Conservation (phyloP, 345 rosid species). For the Hibiscus syriacus region DNA sequence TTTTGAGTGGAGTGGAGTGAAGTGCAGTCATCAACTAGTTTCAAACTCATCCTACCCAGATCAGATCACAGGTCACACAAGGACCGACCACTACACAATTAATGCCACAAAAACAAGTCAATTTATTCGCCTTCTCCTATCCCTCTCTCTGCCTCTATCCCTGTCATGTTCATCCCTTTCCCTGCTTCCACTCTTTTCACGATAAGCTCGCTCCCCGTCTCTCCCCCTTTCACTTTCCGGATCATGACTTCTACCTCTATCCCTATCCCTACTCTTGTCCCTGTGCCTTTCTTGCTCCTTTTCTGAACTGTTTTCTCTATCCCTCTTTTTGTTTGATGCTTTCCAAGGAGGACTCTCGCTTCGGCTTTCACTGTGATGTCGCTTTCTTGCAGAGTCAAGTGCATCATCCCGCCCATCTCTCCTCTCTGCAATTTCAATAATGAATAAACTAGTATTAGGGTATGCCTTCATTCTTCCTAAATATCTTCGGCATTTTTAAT, state of each 20-base stretch:
- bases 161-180: conserved; percentile 62
- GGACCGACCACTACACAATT: background rate
- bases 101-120: conserved; percentile 10
- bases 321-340: conserved; percentile 43
- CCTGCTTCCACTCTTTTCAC: conserved; percentile 74
- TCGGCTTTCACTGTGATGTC: conserved; percentile 57
- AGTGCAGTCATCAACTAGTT: background rate
- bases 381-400: conserved; percentile 67
- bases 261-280: conserved; percentile 40
- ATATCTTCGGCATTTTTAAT: conserved; percentile 71
- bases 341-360: conserved; percentile 72
- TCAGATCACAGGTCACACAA: background rate
- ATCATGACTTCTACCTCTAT: background rate
- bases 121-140: conserved; percentile 59
- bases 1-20: background rate
- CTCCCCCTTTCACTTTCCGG: background rate
- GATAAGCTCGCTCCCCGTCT: conserved; percentile 23
- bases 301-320: conserved; percentile 32
- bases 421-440: conserved; percentile 46
- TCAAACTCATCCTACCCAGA: background rate
- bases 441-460: conserved; percentile 15
- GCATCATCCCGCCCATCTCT: conserved; percentile 57
- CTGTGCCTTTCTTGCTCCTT: conserved; percentile 34
- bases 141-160: conserved; percentile 65
- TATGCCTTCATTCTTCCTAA: conserved; percentile 15